Base-by-base conservation (phyloP, 169 alveolate species). In the Miamiensis avidus region DNA sequence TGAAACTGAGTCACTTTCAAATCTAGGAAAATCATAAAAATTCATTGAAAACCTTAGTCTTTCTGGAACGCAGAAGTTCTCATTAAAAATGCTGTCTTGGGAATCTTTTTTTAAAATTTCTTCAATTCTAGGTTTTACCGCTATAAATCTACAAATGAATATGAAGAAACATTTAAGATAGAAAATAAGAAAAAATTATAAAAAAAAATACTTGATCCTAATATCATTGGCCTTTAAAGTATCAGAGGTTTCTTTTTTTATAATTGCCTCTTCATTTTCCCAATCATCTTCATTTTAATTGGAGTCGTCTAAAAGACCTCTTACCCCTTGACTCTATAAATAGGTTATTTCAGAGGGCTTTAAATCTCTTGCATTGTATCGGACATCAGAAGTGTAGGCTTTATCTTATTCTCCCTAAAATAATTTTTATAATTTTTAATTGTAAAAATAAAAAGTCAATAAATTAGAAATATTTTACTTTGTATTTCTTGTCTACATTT, bases 11-110 rank as follows among this genome's bases (percentile, higher is more conserved):
- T 77, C 77, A 29, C 76, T 79, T 16, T 79, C 25, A 49, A 65
- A 28, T 49, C 26, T 31, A 0, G 65, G 76, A 29, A 49, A 79
- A 27, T 79, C 84, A 79, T 34, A 79, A 72, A 79, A 79, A 79
- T 79, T 79, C 1, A 49, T 49, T n/a, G 77, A 34, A n/a, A 79
- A 79, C 34, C 0, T 49, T 33, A 79, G 27, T 16, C 65, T 79
- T 29, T 79, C 76, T 29, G 84, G 84, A 0, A 77, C 72, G 33
- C 64, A 77, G n/a, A 33, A 77, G 33, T 77, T 33, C n/a, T 77
- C 82, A 77, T 69, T 77, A 34, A 31, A 77, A 34, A 11, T 49
- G 20, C 20, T 49, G 4, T 20, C 69, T 49, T 49, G 4, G 4
- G 26, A 4, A 11, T 49, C 4, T 20, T 20, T 20, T 49, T 49